phyloP scores from a whole-genome alignment of 208 protist species.

The Crithidia acanthocephali region DNA sequence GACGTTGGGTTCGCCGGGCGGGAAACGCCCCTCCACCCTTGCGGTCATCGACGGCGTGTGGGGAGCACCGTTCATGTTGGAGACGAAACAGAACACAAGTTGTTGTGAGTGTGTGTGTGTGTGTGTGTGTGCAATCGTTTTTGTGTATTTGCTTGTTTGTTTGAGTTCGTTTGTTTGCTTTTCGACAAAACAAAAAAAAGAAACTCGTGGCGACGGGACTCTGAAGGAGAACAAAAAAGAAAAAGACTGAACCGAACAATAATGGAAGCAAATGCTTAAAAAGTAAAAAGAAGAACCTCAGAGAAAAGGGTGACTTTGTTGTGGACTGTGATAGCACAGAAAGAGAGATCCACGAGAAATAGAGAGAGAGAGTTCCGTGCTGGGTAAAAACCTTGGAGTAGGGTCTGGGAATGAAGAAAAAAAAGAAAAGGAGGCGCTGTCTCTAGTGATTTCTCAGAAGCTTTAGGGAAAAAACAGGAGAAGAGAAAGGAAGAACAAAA shows the following conservation, averaged over 20 bases:
- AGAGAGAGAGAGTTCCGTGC: too few species aligned
- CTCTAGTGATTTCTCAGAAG: too few species aligned
- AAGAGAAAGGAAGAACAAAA: background rate
- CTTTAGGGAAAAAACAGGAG: background rate
- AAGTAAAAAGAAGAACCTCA: too few species aligned
- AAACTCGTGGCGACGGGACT: background rate
- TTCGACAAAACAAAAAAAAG: conserved; percentile 2
- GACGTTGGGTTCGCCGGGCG: too few species aligned
- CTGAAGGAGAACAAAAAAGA: background rate
- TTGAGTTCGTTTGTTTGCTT: conserved; percentile 17
- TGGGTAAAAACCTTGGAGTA: background rate
- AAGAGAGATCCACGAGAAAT: too few species aligned
- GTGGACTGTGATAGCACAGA: too few species aligned
- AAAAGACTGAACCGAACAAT: too few species aligned
- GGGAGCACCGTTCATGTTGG: too few species aligned
- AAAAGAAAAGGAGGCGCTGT: conserved; percentile 19
- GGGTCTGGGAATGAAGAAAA: background rate
- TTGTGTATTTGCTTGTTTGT: background rate
- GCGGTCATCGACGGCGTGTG: background rate
- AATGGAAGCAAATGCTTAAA: too few species aligned
- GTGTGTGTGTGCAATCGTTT: background rate
- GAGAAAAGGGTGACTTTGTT: too few species aligned
- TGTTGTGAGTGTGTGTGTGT: conserved; percentile 2
- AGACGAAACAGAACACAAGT: too few species aligned
- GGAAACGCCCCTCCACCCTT: too few species aligned